Percentiles rank a stretch among this genome's conserved stretches.
Evolutionary conservation across 1,139 yeast genomes (phyloP).

Genomic region (Yamadazyma jaroonii): DNA sequence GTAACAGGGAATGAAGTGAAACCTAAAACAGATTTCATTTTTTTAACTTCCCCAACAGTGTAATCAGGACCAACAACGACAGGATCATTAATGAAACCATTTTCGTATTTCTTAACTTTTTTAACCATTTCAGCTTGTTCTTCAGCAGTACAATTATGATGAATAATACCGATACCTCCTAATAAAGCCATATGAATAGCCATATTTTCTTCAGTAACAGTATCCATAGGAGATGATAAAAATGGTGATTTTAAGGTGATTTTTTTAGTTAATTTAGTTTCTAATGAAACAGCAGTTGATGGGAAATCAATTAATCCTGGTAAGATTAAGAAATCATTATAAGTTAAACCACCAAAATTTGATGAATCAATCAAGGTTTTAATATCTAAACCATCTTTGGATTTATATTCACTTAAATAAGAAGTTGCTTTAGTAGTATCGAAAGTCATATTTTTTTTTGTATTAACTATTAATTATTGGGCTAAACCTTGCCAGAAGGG

Average conservation of each 20-base stretch:
- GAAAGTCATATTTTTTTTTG: constrained; percentile 17
- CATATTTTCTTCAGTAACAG: constrained; percentile 96
- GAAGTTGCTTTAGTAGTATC: constrained; percentile 69
- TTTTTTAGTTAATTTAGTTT: constrained; percentile 84
- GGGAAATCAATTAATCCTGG: constrained; percentile 96
- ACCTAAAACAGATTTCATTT: constrained; percentile 70
- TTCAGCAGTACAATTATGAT: constrained; percentile 93
- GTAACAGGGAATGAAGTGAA: constrained; percentile 99
- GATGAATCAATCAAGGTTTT: constrained; percentile 85
- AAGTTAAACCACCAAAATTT: constrained; percentile 92
- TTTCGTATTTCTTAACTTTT: constrained; percentile 94
- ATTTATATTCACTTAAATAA: constrained; percentile 59
- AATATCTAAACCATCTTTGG: constrained; percentile 84
- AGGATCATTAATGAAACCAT: constrained; percentile 96
- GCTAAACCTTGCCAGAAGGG: constrained; percentile 43
- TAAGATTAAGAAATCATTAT: constrained; percentile 90
- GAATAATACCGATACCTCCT: constrained; percentile 99
- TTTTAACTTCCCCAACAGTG: constrained; percentile 80
- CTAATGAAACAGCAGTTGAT: constrained; percentile 71
- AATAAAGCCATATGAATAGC: constrained; percentile 98
- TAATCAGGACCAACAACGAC: constrained; percentile 73
- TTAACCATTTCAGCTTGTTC: constrained; percentile 99
- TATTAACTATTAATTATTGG: constrained; percentile 5
- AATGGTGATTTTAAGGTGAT: constrained; percentile 92
- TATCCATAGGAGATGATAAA: constrained; percentile 98